Base-by-base conservation (phyloP, 2,329 filamentous ascomycete genomes). In the Aspergillus sp. region DNA sequence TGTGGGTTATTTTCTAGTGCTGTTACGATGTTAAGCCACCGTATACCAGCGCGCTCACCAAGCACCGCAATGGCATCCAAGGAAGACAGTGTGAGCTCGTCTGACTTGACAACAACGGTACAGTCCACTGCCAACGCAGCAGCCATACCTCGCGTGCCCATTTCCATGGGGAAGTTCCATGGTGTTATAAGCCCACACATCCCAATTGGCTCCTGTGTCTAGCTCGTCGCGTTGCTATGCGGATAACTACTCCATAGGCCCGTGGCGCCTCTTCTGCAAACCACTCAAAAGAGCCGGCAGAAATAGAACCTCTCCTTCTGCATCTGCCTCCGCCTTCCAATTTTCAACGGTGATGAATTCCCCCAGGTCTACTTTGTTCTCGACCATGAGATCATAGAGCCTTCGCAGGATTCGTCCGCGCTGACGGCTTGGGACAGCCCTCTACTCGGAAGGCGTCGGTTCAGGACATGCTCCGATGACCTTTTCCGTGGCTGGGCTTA, bases 21-120 rank as follows among this genome's bases (percentile, higher is more conserved):
- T 1, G 88, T 91, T 49, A 96, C 75, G 45, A 95, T 74, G 68
- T 96, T 95, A 77, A 1, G 94, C 88, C 32, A 89, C 89, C 57
- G 90, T 19, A 96, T 82, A 5, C 90, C 90, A 8, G 90, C 90
- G 9, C 88, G 81, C 59, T 86, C 79, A 4, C 83, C 86, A 28
- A 96, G 79, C 67, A 93, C 88, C 1, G 86, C 86, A 29, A 96
- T 68, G 1, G 88, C 88, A 38, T 94, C 81, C 0, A 87, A 81
- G 9, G 89, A 90, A 63, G 90, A 90, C 0, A 91, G 90, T 1
- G 91, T 94, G 72, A 95, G 88, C 39, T 84, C 84, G 1, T 89
- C 88, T 6, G 88, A 83, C 67, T 97, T 97, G 61, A 82, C 81
- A 2, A 96, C 88, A 1, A 94, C 85, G 0, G 90, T 94, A 71